phyloP scores from a whole-genome alignment of 805 yeast species.

The Saturnispora diversa region DNA sequence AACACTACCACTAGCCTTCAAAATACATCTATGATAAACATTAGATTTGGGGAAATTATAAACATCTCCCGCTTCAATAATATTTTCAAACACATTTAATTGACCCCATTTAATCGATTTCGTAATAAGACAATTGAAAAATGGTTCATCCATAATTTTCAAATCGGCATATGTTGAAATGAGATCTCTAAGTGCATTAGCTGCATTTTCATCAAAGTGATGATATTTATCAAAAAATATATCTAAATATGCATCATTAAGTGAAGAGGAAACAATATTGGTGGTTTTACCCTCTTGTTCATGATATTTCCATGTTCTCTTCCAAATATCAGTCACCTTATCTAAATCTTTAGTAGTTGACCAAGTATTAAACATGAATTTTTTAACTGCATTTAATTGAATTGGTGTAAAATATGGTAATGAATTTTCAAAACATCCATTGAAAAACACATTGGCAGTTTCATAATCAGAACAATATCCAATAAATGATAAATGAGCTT shows the following conservation, averaged over 20 bases:
- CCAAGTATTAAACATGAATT: constrained; percentile 56
- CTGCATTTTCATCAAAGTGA: constrained; percentile 44
- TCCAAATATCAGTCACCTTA: constrained; percentile 54
- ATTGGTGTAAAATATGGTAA: constrained; percentile 66
- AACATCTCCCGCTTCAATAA: constrained; percentile 50
- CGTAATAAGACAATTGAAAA: constrained; percentile 66
- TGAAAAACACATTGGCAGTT: constrained; percentile 67
- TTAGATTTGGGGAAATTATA: constrained; percentile 55
- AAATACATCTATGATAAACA: constrained; percentile 62
- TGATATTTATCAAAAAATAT: constrained; percentile 60
- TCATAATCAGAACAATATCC: constrained; percentile 65
- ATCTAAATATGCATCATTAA: constrained; percentile 60
- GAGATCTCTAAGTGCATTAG: constrained; percentile 45
- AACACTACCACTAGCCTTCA: constrained; percentile 64
- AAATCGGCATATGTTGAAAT: constrained; percentile 48
- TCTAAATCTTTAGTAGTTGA: constrained; percentile 46
- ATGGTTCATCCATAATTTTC: constrained; percentile 67
- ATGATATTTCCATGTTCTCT: constrained; percentile 47
- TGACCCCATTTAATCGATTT: constrained; percentile 61
- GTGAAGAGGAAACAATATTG: constrained; percentile 61
- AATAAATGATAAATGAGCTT: constrained; percentile 69
- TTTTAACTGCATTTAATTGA: constrained; percentile 64
- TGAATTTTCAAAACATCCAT: constrained; percentile 55
- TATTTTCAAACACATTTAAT: constrained; percentile 52
- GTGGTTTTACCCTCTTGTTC: constrained; percentile 40